Evolutionary conservation across 257 asterid genomes (phyloP), one percentile per base, ranked within the genome.

Genomic region (Petunia secreta): DNA sequence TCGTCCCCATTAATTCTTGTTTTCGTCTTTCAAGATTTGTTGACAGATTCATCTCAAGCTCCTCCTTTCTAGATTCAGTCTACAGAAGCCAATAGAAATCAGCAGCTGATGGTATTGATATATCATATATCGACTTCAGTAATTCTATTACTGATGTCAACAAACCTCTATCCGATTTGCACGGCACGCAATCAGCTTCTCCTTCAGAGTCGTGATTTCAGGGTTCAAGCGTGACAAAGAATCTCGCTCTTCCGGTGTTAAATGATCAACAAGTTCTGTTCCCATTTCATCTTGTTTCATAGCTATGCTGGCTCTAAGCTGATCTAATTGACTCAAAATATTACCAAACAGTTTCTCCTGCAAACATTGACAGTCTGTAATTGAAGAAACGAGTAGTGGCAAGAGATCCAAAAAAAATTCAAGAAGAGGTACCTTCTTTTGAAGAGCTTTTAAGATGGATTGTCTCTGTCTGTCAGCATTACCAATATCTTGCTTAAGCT

Each of bases 11-110:
- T 80, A 96, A 84, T 90, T 96, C 99, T 87, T 94, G 97, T 85
- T 91, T 96, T 84, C 97, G 90, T 87, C 97, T 91, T 67, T 92
- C 97, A 73, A 96, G 97, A 84, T 96, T 96, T 58, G 99, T 91
- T 53, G 98, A 96, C 62, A 94, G 91, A 80, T 96, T 96, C 97
- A 91, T 94, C 90, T 96, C 99, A 75, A 96, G 97, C 93, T 96
- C 99, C 40, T 92, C 86, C 91, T 91, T 92, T 88, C 93, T 94
- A 60, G 98, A 85, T 89, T 96, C 99, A 75, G 91, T 91, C 99
- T 94, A 87, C 75, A 79, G 78, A 85, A 83, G 48, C 46, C 63
- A 15, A 73, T 52, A 13, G 46, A 36, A 50, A 52, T 38, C 63
- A 50, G 78, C 41, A 11, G 52, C 16, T 36, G 36, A 73, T 34